Conservation (phyloP, 2,329 filamentous ascomycete genomes). For the Colletotrichum spaethianum region DNA sequence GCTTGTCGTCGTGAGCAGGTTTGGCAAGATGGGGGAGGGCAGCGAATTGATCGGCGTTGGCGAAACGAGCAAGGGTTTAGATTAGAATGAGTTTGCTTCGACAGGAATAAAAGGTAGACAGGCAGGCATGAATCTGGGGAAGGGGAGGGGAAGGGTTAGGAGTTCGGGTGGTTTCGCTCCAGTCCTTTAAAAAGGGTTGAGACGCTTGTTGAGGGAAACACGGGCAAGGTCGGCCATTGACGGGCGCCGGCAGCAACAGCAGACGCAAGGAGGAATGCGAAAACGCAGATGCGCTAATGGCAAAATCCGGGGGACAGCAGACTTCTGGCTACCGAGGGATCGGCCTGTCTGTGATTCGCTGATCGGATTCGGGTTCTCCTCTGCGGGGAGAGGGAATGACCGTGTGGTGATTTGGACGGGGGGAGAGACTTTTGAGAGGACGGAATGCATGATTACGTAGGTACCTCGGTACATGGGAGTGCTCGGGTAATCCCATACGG, state of each 20-base stretch:
- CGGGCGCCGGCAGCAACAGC: constrained; percentile 8
- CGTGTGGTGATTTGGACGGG: too few species aligned
- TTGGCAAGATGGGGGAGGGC: background rate
- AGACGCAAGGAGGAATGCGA: constrained; percentile 19
- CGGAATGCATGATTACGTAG: constrained; percentile 37
- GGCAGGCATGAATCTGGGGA: constrained; percentile 1
- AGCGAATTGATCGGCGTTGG: constrained; percentile 1
- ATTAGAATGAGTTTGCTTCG: constrained; percentile 13
- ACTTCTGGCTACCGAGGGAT: constrained; percentile 27
- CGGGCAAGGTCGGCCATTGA: constrained; percentile 26
- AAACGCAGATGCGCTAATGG: constrained; percentile 37
- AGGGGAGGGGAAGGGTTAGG: background rate
- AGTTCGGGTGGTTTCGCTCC: constrained; percentile 40
- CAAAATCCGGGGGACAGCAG: constrained; percentile 40
- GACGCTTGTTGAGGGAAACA: constrained; percentile 39
- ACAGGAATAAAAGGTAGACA: constrained; percentile 1
- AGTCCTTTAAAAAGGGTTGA: constrained; percentile 38
- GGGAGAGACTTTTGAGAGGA: background rate
- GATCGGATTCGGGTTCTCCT: constrained; percentile 12
- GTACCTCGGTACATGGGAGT: constrained; percentile 21
- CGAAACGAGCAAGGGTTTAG: constrained; percentile 3
- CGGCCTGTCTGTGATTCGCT: constrained; percentile 41
- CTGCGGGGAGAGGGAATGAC: constrained; percentile 27
- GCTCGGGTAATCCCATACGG: constrained; percentile 8
- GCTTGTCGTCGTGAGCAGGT: constrained; percentile 3